Conservation (phyloP, 2,329 filamentous ascomycete genomes). For the Trichothecium roseum region DNA sequence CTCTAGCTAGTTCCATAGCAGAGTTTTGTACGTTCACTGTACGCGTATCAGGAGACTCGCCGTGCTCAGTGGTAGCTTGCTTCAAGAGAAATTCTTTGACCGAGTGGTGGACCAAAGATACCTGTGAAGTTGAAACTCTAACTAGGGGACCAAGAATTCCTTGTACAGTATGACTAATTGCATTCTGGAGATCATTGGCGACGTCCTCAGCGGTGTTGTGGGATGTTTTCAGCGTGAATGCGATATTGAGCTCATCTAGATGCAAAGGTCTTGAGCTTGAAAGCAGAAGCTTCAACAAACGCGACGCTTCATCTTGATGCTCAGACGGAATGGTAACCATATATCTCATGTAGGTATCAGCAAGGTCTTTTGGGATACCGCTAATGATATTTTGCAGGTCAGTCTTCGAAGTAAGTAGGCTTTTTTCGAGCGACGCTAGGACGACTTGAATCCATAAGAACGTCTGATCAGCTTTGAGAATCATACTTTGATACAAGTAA, state of each 20-base stretch:
- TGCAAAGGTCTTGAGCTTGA: conserved; percentile 20
- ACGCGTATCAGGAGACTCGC: conserved; percentile 3
- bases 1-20: conserved; percentile 9
- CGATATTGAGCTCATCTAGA: conserved; percentile 21
- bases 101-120: conserved; percentile 24
- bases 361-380: conserved; percentile 17
- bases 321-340: conserved; percentile 14
- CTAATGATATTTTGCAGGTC: conserved; percentile 19
- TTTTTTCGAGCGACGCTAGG: conserved; percentile 19
- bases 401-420: conserved; percentile 11
- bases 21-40: conserved; percentile 6
- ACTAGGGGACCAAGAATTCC: conserved; percentile 20
- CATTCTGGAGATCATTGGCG: conserved; percentile 13
- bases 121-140: conserved; percentile 16
- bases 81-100: conserved; percentile 22
- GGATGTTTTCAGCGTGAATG: conserved; percentile 15
- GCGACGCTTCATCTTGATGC: conserved; percentile 13
- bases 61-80: background rate
- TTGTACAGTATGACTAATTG: conserved; percentile 19
- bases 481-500: conserved; percentile 17
- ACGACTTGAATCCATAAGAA: conserved; percentile 29
- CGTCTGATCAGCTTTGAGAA: conserved; percentile 19
- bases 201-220: conserved; percentile 14
- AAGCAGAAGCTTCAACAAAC: conserved; percentile 20
- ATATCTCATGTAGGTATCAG: conserved; percentile 18